These are phyloP conservation scores for Rhypophila decipiens DNA, from an alignment of 495 filamentous ascomycete genomes.

Conservation along the genomic window DNA sequence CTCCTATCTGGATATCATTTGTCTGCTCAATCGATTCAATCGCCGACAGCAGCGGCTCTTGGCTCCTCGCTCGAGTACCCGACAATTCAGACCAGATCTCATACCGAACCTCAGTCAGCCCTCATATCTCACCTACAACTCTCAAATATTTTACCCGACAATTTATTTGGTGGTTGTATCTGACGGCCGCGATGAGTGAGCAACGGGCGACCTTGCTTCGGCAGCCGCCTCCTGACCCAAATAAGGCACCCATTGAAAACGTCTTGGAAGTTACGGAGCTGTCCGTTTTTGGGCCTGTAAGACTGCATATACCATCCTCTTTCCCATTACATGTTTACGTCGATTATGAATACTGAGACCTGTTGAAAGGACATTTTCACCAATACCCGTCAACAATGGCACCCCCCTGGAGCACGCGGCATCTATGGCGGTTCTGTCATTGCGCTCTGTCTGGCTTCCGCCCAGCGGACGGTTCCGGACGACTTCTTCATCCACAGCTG, in stretches of 20 bases:
- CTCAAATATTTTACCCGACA: too few relatives aligned
- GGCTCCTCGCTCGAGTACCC: neutral
- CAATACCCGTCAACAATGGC: conserved; percentile 84
- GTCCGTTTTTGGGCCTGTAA: conserved; percentile 71
- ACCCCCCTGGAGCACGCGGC: conserved; percentile 82
- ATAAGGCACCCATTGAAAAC: conserved; percentile 81
- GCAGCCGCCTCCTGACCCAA: conserved; percentile 62
- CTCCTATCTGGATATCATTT: too few relatives aligned
- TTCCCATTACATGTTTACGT: too few relatives aligned
- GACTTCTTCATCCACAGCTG: conserved; percentile 85
- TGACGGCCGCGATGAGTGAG: too few relatives aligned
- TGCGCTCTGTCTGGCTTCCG: conserved; percentile 83
- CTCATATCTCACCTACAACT: neutral
- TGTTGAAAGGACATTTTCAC: conserved; percentile 88
- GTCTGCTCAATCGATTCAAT: too few relatives aligned
- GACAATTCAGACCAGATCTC: neutral
- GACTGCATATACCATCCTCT: neutral
- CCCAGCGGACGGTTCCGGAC: conserved; percentile 72
- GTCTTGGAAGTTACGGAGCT: conserved; percentile 77
- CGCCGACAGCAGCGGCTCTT: too few relatives aligned
- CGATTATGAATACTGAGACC: too few relatives aligned
- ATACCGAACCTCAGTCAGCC: neutral
- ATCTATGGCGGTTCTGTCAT: conserved; percentile 92
- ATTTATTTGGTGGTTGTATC: too few relatives aligned
- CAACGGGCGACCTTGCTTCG: conserved; percentile 58